Evolutionary conservation across 345 rosid species (phyloP).

Genomic region (Salix brachista): DNA sequence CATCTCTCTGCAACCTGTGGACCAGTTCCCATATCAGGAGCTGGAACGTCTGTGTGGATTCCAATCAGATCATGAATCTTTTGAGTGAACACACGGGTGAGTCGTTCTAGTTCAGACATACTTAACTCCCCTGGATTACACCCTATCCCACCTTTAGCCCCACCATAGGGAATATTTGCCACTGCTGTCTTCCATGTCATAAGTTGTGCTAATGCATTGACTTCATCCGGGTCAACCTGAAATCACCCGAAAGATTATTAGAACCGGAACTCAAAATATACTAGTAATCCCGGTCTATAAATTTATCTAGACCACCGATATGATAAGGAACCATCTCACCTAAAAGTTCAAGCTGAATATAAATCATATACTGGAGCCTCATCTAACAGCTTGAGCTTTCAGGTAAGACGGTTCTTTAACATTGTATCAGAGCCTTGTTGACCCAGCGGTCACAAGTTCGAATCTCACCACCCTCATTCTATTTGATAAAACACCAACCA

Average conservation of each 20-base stretch:
- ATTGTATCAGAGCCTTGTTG: too few relatives aligned
- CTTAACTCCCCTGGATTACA: constrained; percentile 67
- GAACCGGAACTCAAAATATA: neutral
- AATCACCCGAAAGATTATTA: constrained; percentile 8
- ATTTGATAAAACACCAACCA: too few relatives aligned
- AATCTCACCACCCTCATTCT: too few relatives aligned
- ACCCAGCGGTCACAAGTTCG: too few relatives aligned
- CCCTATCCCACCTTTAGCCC: constrained; percentile 98
- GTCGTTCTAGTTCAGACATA: constrained; percentile 72
- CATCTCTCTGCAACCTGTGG: constrained; percentile 56
- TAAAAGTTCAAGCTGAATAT: too few relatives aligned
- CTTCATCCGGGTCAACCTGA: constrained; percentile 96
- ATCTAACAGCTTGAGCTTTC: too few relatives aligned
- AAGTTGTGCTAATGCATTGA: constrained; percentile 88
- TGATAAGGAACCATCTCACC: too few relatives aligned
- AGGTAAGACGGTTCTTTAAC: fast-evolving
- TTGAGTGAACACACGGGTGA: constrained; percentile 91
- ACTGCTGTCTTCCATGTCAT: constrained; percentile 99
- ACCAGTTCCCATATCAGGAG: constrained; percentile 98
- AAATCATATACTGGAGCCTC: too few relatives aligned
- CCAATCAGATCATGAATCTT: constrained; percentile 93
- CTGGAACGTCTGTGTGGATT: constrained; percentile 88
- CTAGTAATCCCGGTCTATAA: neutral
- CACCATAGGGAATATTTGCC: constrained; percentile 93
- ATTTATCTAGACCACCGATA: too few relatives aligned